Conservation (phyloP, 2,329 filamentous ascomycete species). For the Stylonectria norvegica region DNA sequence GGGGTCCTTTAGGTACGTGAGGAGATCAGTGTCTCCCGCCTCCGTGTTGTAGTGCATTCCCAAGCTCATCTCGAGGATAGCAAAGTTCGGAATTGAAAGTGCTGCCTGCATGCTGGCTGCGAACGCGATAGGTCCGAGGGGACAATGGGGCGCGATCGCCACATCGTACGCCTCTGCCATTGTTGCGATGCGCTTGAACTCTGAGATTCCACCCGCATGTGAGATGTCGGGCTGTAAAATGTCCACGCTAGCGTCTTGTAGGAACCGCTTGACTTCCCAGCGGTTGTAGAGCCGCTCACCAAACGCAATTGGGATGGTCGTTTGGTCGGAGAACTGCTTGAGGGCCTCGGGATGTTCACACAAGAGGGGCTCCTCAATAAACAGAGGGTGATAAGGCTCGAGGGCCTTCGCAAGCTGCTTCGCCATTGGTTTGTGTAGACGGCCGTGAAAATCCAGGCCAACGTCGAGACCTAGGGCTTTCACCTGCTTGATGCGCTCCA, state of each 20-base stretch:
- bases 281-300: slow-evolving; percentile 69
- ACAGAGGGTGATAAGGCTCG: slow-evolving; percentile 67
- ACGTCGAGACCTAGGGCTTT: slow-evolving; percentile 68
- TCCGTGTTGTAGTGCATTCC: slow-evolving; percentile 79
- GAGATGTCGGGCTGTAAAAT: slow-evolving; percentile 71
- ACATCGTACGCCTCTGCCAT: slow-evolving; percentile 74
- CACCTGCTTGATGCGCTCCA: slow-evolving; percentile 66
- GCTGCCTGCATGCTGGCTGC: slow-evolving; percentile 69
- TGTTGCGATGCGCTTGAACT: slow-evolving; percentile 64
- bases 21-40: slow-evolving; percentile 59
- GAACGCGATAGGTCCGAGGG: slow-evolving; percentile 68
- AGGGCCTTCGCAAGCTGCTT: slow-evolving; percentile 68
- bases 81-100: slow-evolving; percentile 59
- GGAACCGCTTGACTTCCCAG: slow-evolving; percentile 71
- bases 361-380: slow-evolving; percentile 71
- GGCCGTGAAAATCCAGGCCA: slow-evolving; percentile 74
- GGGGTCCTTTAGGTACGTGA: slow-evolving; percentile 62
- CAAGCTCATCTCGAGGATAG: slow-evolving; percentile 74
- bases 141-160: slow-evolving; percentile 70
- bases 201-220: slow-evolving; percentile 70
- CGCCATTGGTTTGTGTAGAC: slow-evolving; percentile 76
- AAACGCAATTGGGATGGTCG: slow-evolving; percentile 62
- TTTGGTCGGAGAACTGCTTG: slow-evolving; percentile 32
- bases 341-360: slow-evolving; percentile 66
- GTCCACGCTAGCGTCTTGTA: slow-evolving; percentile 65